Conservation (phyloP, 2,329 filamentous ascomycete genomes). For the Diplodia scrobiculata region DNA sequence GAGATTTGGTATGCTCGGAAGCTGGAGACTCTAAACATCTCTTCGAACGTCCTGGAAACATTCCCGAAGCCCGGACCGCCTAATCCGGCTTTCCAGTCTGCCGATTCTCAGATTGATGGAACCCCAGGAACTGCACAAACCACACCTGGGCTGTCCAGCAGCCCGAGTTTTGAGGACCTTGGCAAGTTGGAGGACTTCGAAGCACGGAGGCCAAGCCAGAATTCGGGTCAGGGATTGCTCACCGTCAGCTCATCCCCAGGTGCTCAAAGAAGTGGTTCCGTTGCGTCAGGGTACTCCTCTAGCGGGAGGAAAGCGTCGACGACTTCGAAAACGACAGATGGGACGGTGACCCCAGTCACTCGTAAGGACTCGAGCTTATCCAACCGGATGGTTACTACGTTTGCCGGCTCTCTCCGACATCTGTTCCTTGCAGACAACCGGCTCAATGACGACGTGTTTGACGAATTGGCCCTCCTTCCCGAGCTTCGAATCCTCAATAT, state of each 20-base stretch:
- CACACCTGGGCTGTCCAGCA: constrained; percentile 48
- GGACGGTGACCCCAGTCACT: constrained; percentile 58
- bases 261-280: constrained; percentile 73
- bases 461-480: constrained; percentile 78
- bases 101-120: constrained; percentile 42
- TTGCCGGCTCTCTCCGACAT: constrained; percentile 80
- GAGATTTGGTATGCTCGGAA: constrained; percentile 96
- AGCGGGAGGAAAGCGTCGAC: constrained; percentile 83
- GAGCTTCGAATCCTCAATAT: constrained; percentile 89
- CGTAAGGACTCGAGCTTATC: constrained; percentile 91
- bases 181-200: constrained; percentile 64
- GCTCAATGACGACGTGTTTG: constrained; percentile 91
- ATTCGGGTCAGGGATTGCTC: constrained; percentile 69
- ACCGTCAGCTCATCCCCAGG: constrained; percentile 72
- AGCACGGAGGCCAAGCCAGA: constrained; percentile 77
- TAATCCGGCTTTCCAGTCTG: constrained; percentile 25
- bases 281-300: constrained; percentile 77
- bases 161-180: constrained; percentile 77
- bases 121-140: constrained; percentile 43
- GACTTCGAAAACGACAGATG: constrained; percentile 66
- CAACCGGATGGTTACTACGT: constrained; percentile 77
- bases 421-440: constrained; percentile 91
- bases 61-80: constrained; percentile 76
- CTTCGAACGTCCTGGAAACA: constrained; percentile 85
- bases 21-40: constrained; percentile 89